Base-by-base conservation (phyloP, 306 rosid species). In the Glycyrrhiza uralensis region DNA sequence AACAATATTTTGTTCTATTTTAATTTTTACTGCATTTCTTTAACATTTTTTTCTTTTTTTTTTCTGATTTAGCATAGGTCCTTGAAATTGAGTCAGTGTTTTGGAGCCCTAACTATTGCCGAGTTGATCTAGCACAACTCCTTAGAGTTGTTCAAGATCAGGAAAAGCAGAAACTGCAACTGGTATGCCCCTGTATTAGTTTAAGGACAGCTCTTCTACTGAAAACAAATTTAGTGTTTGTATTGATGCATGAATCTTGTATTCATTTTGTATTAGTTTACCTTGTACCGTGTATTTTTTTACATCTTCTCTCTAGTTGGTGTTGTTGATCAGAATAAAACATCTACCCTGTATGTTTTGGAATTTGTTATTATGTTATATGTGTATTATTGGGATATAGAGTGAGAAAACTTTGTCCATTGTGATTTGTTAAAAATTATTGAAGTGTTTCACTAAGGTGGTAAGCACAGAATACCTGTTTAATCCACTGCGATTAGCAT, bases 141-240 rank as follows among this genome's bases (percentile, higher is more conserved):
- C 91, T 93, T 66, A 85, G 96, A 87, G 86, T 86, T 58, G 91
- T 91, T 79, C 98, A 93, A 77, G 77, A 58, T n/a, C 96, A 93
- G 45, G 98, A 93, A 77, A 91, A 87, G 79, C 81, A 91, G 82
- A 93, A 91, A 73, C 78, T 93, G 67, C 79, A 89, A 4, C 85
- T 87, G 88, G 98, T 93, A 86, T 71, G 78, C 33, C 35, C 24
- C 79, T 62, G 19, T 15, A 11, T 66, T 41, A 19, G 13, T 33
- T 72, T 19, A 56, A 44, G 46, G 3, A 60, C 59, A 52, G 32
- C 28, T 58, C 26, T 10, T 69, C 6, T 45, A 23, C 10, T 61
- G 44, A 30, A 18, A 61, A 67, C 26, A 81, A 30, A 12, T 15
- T 36, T 23, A 13, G 11, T 57, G 57, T 70, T 39, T 75, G 18